Evolutionary conservation across 495 filamentous ascomycete species (phyloP).

Genomic region (Cairneyella variabilis): DNA sequence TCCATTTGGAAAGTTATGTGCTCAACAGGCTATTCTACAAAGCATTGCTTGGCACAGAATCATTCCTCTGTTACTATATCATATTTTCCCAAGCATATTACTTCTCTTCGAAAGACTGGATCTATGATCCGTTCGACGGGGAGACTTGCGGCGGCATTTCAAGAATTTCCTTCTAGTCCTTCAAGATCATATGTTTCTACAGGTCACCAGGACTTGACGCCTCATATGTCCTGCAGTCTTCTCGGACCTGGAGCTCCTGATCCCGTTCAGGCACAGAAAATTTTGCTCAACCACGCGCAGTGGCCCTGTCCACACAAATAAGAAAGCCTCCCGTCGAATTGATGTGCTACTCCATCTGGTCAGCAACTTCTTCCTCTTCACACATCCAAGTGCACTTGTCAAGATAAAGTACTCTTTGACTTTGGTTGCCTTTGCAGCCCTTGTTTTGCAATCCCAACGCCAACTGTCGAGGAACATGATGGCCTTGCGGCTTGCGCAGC

Average conservation of each 20-base stretch:
- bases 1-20: slow-evolving; percentile 1
- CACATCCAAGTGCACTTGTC: not conserved
- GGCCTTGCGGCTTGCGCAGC: slow-evolving; percentile 26
- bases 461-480: slow-evolving; percentile 7
- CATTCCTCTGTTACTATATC: not conserved
- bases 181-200: slow-evolving; percentile 10
- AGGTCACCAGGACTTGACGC: slow-evolving; percentile 10
- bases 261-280: slow-evolving; percentile 17
- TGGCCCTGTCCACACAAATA: slow-evolving; percentile 4
- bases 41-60: not conserved
- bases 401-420: slow-evolving; percentile 17
- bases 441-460: slow-evolving; percentile 9
- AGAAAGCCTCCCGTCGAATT: not conserved
- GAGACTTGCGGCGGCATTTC: slow-evolving; percentile 6
- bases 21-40: slow-evolving; percentile 6
- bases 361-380: slow-evolving; percentile 5
- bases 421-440: slow-evolving; percentile 15
- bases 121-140: slow-evolving; percentile 5
- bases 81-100: slow-evolving; percentile 3
- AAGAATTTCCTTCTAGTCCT: not conserved
- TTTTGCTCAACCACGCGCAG: not conserved
- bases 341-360: not conserved
- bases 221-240: not conserved
- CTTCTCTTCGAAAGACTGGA: not conserved
- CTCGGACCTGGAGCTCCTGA: slow-evolving; percentile 15